Evolutionary conservation across 108 stramenopile species (phyloP), one percentile per base, ranked within the genome.

Genomic region (Skeletonema costatum): DNA sequence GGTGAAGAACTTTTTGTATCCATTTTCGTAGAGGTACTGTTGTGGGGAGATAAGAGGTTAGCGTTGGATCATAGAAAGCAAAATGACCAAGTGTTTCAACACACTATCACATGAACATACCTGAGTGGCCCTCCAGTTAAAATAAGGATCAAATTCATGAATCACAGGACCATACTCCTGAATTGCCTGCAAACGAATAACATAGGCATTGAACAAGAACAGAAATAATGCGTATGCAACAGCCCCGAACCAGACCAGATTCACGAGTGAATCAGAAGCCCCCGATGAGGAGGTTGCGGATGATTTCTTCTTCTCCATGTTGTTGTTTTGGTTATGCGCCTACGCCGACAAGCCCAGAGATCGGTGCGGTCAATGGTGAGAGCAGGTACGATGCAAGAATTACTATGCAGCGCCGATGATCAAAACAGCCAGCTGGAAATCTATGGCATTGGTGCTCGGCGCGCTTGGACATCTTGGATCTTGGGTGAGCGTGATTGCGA

Each of bases 91-190:
- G 17, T 29, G n/a, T 48, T 41, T 51, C 33, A 25, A 25, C 25
- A 0, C 64, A 33, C 0, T 63, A 51, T 51, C 59, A 44, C 32
- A 44, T 7, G 8, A 60, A 73, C 87, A 75, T 67, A 91, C 90
- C 81, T 80, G 97, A 16, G 98, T 98, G 13, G 98, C 97, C 33
- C 98, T 92, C 87, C 85, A 96, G 69, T 97, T 95, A 79, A 97
- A 97, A 72, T 95, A 95, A 9, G 96, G 96, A 76, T 97, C 96
- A 75, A 98, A 99, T 76, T 99, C 99, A 74, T 99, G 99, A 87
- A 99, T 99, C 50, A 99, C 98, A 12, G 84, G 87, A 66, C 98
- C 99, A 77, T 87, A 99, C 31, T 94, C 93, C 9, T 92, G 63
- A 69, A 98, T 96, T 64, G 96, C 95, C 72, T 85, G 85, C 80